phyloP scores from a whole-genome alignment of 2,329 filamentous ascomycete genomes.

The Penicillium sp. region DNA sequence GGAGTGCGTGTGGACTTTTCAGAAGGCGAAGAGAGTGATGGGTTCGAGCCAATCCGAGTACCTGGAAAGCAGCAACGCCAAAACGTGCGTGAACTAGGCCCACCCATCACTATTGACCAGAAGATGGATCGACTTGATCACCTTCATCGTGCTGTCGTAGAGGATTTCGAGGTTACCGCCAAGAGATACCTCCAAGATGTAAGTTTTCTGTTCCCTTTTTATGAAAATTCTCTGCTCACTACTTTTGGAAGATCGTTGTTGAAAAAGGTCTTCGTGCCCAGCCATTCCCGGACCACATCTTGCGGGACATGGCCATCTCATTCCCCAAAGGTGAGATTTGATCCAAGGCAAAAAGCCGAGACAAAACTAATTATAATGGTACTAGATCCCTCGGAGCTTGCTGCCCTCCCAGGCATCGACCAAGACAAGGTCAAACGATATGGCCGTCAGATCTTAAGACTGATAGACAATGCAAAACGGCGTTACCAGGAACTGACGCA shows the following conservation, averaged over 20 bases:
- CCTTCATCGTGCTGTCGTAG: conserved; percentile 45
- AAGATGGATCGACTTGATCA: conserved; percentile 44
- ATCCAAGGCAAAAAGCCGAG: not conserved
- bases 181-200: conserved; percentile 46
- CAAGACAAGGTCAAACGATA: conserved; percentile 46
- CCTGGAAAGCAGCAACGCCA: conserved; percentile 31
- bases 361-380: conserved; percentile 11
- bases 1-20: conserved; percentile 26
- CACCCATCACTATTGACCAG: conserved; percentile 48
- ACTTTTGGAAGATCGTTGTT: conserved; percentile 39
- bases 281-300: conserved; percentile 47
- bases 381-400: conserved; percentile 41
- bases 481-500: conserved; percentile 46
- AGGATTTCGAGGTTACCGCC: conserved; percentile 49
- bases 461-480: conserved; percentile 41
- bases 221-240: not conserved
- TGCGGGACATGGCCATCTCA: conserved; percentile 51
- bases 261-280: conserved; percentile 45
- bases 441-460: conserved; percentile 43
- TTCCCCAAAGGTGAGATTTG: conserved; percentile 43
- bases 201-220: conserved; percentile 11
- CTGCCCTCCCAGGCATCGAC: conserved; percentile 44
- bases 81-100: conserved; percentile 37
- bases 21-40: conserved; percentile 41
- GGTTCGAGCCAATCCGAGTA: conserved; percentile 43